phyloP scores from a whole-genome alignment of 495 filamentous ascomycete genomes.

The Penicillium steckii region DNA sequence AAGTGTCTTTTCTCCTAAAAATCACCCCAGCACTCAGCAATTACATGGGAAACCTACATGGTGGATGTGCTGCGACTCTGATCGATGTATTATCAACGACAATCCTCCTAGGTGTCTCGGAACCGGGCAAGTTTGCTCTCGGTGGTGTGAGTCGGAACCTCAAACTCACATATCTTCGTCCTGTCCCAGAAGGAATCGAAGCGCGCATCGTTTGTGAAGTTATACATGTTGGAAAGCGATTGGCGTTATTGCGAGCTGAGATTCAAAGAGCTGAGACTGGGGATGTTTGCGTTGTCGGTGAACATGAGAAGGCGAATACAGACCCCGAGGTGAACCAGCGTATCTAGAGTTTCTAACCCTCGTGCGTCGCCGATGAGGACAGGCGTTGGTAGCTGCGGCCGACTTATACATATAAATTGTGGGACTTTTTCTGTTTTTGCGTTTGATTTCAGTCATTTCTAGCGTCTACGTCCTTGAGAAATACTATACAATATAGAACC shows the following conservation, averaged over 20 bases:
- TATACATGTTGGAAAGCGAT: conserved; percentile 57
- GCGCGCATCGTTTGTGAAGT: conserved; percentile 60
- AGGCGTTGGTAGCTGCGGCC: too few relatives aligned
- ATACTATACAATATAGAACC: not conserved
- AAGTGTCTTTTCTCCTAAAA: conserved; percentile 43
- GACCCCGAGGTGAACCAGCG: conserved; percentile 43
- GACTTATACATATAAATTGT: too few relatives aligned
- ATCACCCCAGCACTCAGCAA: conserved; percentile 58
- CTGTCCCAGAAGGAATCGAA: conserved; percentile 49
- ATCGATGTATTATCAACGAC: conserved; percentile 65
- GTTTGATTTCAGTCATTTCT: not conserved
- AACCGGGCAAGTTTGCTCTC: conserved; percentile 59
- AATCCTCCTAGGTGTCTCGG: conserved; percentile 54
- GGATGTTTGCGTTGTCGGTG: conserved; percentile 57
- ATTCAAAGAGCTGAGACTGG: conserved; percentile 46
- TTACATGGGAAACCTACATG: conserved; percentile 61
- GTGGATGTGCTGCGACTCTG: conserved; percentile 65
- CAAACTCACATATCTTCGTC: conserved; percentile 66
- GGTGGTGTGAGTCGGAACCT: conserved; percentile 68
- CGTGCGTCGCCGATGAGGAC: too few relatives aligned
- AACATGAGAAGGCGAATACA: conserved; percentile 68
- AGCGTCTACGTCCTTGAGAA: not conserved
- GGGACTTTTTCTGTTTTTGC: not conserved
- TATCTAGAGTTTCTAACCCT: conserved; percentile 26
- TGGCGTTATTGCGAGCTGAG: conserved; percentile 47